Base-by-base conservation (phyloP, 306 rosid species). In the Cicer pinnatifidum region DNA sequence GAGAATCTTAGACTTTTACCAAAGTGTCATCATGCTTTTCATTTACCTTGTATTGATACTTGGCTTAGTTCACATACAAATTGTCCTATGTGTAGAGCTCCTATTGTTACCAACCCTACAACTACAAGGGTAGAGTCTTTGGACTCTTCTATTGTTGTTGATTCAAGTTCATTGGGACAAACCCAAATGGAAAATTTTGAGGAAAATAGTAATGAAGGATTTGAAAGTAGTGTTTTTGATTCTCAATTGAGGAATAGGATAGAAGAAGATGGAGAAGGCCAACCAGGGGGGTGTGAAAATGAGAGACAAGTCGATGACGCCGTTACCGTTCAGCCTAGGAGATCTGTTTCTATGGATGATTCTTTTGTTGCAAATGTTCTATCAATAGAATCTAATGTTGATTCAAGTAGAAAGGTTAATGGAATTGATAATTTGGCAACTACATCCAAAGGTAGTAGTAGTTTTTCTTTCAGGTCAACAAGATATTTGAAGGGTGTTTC, bases 51-150 rank as follows among this genome's bases (percentile, higher is more conserved):
- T 74, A 90, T 92, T 71, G 98, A 92, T 66, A 92, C 97, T 0
- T 92, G 98, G 98, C 97, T 92, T 35, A 50, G 82, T n/a, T 90
- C 98, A 0, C 98, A 92, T 65, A 92, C 96, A 16, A 92, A 85
- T 20, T 92, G 98, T 48, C 98, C 98, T 44, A 66, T 86, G 87
- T 92, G 98, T 53, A 89, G 97, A 0, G 96, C 98, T 15, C 97
- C 97, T 0, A 83, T 90, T 9, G 84, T 89, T 13, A 41, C 35
- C 1, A 38, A 61, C 11, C 77, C 80, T 35, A 9, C 52, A 6
- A 11, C 68, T 28, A 28, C 60, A 1, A 39, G 60, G 54, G 3
- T 68, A n/a, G 11, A 80, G 16, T n/a, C 75, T 43, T 67, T 47
- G 13, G 88, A 80, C 11, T 60, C 84, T 40, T 43, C 82, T 35